phyloP scores from a whole-genome alignment of 768 basidiomycete genomes.

The Rhizopogon vinicolor region DNA sequence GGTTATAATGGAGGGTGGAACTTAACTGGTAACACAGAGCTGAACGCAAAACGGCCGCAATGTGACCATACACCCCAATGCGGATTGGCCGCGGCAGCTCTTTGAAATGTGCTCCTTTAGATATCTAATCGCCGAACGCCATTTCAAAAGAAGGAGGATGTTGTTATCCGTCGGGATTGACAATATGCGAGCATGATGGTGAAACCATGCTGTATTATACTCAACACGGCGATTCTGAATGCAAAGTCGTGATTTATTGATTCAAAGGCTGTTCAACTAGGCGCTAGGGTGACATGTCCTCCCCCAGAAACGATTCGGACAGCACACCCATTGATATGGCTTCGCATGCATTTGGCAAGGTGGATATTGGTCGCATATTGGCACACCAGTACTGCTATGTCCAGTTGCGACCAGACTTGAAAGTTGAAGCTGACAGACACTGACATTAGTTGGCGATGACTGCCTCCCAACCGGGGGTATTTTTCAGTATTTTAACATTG shows the following conservation, averaged over 20 bases:
- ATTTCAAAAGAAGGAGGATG: background rate
- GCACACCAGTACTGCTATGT: background rate
- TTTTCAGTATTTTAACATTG: background rate
- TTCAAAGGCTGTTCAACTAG: background rate
- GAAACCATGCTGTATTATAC: background rate
- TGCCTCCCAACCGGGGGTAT: background rate
- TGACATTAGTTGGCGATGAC: background rate
- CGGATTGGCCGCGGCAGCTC: background rate
- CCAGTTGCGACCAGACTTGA: background rate
- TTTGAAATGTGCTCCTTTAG: background rate
- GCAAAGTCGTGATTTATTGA: background rate
- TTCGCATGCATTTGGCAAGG: too few relatives aligned
- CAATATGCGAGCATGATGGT: background rate
- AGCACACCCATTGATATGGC: background rate
- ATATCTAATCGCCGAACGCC: background rate
- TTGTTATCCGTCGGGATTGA: background rate
- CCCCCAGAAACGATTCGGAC: background rate
- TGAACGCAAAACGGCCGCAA: background rate
- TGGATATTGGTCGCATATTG: background rate
- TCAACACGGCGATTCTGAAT: background rate
- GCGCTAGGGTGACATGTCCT: background rate
- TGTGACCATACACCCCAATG: background rate
- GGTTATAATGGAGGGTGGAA: background rate
- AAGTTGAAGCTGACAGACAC: background rate
- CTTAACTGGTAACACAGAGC: background rate